Conservation (phyloP, 164 flowering plant genomes). For the Cinnamomum chago region DNA sequence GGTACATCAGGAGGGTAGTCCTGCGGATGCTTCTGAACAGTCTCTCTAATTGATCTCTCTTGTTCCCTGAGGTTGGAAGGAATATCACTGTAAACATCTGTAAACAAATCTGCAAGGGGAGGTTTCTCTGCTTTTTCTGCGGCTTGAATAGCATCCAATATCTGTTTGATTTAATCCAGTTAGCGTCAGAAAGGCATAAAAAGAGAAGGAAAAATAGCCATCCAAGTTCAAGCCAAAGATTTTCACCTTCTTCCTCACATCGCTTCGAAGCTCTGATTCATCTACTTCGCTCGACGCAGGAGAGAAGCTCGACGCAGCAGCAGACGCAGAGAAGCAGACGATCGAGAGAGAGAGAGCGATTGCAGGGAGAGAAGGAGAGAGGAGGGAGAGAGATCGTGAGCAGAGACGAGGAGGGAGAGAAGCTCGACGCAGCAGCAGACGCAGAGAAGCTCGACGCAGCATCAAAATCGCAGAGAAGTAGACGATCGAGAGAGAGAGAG, state of each 20-base stretch:
- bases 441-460: too few relatives aligned
- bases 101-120: slow-evolving; percentile 44
- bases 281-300: slow-evolving; percentile 47
- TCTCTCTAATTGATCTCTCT: slow-evolving; percentile 41
- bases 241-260: slow-evolving; percentile 57
- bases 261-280: slow-evolving; percentile 56
- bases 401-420: too few relatives aligned
- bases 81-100: slow-evolving; percentile 50
- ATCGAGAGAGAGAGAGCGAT: too few relatives aligned
- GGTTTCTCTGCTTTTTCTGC: slow-evolving; percentile 64
- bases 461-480: too few relatives aligned
- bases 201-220: background rate
- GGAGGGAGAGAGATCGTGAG: too few relatives aligned
- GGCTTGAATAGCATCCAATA: slow-evolving; percentile 50
- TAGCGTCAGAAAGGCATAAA: background rate
- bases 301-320: too few relatives aligned
- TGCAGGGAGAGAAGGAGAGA: too few relatives aligned
- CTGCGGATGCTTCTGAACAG: slow-evolving; percentile 37
- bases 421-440: too few relatives aligned
- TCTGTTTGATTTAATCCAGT: slow-evolving; percentile 25
- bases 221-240: background rate
- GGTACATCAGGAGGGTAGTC: slow-evolving; percentile 56
- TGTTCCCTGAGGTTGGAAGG: slow-evolving; percentile 55
- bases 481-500: too few relatives aligned
- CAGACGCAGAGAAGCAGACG: too few relatives aligned